Percentiles rank a stretch among this genome's conserved stretches.
Conservation (phyloP, 2,329 filamentous ascomycete species). For the Pseudopithomyces chartarum region DNA sequence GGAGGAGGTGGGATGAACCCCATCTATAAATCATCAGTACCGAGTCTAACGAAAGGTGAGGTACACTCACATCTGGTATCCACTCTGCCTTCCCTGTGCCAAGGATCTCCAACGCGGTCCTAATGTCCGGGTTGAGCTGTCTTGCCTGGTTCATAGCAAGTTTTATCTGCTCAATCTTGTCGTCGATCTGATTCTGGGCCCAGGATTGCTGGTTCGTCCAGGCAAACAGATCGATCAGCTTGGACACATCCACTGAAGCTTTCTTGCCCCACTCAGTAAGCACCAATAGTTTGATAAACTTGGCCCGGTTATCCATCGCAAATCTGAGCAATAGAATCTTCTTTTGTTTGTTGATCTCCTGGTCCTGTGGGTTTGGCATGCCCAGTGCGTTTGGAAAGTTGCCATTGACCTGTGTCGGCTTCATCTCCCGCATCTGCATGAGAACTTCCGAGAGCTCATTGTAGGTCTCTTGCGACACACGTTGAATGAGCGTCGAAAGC, state of each 20-base stretch:
- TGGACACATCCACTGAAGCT: slow-evolving; percentile 71
- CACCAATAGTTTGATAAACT: slow-evolving; percentile 92
- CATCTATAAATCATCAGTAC: slow-evolving; percentile 54
- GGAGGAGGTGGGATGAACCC: slow-evolving; percentile 76
- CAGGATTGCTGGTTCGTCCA: slow-evolving; percentile 61
- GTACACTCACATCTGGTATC: slow-evolving; percentile 74
- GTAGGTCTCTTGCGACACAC: slow-evolving; percentile 82
- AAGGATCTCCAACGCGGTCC: slow-evolving; percentile 84
- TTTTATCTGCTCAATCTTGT: slow-evolving; percentile 71
- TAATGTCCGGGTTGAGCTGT: slow-evolving; percentile 86
- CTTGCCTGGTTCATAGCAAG: slow-evolving; percentile 72
- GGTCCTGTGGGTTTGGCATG: slow-evolving; percentile 33
- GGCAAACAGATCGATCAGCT: slow-evolving; percentile 82
- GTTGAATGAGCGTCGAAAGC: slow-evolving; percentile 73
- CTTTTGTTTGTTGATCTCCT: slow-evolving; percentile 56
- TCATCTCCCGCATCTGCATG: slow-evolving; percentile 70
- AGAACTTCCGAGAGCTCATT: slow-evolving; percentile 76
- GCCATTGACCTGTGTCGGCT: slow-evolving; percentile 57
- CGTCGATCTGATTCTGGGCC: slow-evolving; percentile 53
- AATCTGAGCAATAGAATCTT: slow-evolving; percentile 78
- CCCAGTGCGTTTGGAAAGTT: slow-evolving; percentile 45
- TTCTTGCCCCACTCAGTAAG: slow-evolving; percentile 84
- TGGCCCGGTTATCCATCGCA: slow-evolving; percentile 77
- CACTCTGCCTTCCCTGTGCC: slow-evolving; percentile 76
- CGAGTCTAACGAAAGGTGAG: neutral